Percentiles rank a stretch among this genome's conserved stretches.
Evolutionary conservation across 2,329 filamentous ascomycete genomes (phyloP).

Genomic region (Karstenula rhodostoma): DNA sequence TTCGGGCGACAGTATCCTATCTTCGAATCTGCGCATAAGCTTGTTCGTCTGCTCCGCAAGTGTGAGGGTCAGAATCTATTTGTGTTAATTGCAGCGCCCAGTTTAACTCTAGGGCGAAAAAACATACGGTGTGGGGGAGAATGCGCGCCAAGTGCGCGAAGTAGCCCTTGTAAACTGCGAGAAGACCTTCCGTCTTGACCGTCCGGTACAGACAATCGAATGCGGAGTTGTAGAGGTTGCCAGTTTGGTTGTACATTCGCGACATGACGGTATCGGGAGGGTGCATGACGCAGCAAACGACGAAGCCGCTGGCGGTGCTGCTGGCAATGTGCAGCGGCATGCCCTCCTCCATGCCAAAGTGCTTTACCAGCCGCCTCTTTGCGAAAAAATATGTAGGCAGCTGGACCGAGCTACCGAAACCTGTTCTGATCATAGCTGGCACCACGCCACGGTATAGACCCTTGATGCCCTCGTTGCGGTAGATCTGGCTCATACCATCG

Average conservation of each 20-base stretch:
- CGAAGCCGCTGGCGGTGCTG: conserved; percentile 89
- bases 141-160: conserved; percentile 94
- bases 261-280: conserved; percentile 99
- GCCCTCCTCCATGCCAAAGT: conserved; percentile 89
- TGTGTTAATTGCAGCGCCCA: conserved; percentile 25
- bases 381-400: conserved; percentile 98
- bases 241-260: conserved; percentile 97
- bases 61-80: conserved; percentile 82
- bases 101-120: background rate
- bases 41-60: conserved; percentile 98
- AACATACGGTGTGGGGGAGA: conserved; percentile 81
- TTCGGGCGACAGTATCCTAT: conserved; percentile 59
- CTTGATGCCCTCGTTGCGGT: conserved; percentile 74
- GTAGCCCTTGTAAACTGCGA: conserved; percentile 98
- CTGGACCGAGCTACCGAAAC: conserved; percentile 95
- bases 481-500: conserved; percentile 85
- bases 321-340: conserved; percentile 87
- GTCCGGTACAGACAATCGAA: conserved; percentile 94
- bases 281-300: conserved; percentile 98
- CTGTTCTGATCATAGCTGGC: conserved; percentile 94
- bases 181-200: conserved; percentile 84
- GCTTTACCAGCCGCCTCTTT: conserved; percentile 82
- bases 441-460: conserved; percentile 91
- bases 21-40: conserved; percentile 81
- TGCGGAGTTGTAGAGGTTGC: conserved; percentile 92